A percentile compares a stretch with the other conserved stretches of the same genome.
These are phyloP conservation scores for Eucalyptus curtisii DNA, from an alignment of 345 rosid genomes.

Conservation along the genomic window DNA sequence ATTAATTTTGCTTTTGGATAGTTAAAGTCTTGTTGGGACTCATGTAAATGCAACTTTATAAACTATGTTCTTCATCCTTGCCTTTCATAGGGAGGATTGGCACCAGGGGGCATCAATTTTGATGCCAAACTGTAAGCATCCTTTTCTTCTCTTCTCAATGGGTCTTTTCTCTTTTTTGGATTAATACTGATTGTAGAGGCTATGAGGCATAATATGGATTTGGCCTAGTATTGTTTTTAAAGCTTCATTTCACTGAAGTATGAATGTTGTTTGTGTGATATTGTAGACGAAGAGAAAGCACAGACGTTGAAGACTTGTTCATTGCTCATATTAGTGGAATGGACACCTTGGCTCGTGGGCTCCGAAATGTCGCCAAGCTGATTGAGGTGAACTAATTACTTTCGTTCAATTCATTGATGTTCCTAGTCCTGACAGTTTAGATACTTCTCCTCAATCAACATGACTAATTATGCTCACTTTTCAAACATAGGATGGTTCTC, in stretches of 20 bases:
- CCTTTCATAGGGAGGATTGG: constrained; percentile 64
- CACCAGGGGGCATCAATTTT: constrained; percentile 98
- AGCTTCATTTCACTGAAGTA: background rate
- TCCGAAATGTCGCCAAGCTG: constrained; percentile 74
- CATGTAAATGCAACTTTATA: background rate
- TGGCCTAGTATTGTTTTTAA: background rate
- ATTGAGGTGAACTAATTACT: constrained; percentile 39
- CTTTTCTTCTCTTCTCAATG: background rate
- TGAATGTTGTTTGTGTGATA: background rate
- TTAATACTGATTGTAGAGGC: background rate
- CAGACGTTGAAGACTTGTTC: constrained; percentile 92
- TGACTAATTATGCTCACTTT: background rate
- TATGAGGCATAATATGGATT: background rate
- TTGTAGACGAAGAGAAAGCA: constrained; percentile 91
- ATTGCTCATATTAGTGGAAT: constrained; percentile 85
- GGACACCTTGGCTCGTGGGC: constrained; percentile 97
- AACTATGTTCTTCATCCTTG: background rate
- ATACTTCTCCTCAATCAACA: background rate
- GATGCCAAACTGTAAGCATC: constrained; percentile 82
- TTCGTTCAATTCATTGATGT: too few relatives aligned
- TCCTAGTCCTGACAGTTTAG: background rate
- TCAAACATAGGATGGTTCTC: constrained; percentile 51
- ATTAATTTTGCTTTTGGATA: background rate
- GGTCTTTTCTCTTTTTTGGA: background rate
- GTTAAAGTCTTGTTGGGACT: background rate